Base-by-base conservation (phyloP, 495 filamentous ascomycete genomes). In the Penicillium cinerascens region DNA sequence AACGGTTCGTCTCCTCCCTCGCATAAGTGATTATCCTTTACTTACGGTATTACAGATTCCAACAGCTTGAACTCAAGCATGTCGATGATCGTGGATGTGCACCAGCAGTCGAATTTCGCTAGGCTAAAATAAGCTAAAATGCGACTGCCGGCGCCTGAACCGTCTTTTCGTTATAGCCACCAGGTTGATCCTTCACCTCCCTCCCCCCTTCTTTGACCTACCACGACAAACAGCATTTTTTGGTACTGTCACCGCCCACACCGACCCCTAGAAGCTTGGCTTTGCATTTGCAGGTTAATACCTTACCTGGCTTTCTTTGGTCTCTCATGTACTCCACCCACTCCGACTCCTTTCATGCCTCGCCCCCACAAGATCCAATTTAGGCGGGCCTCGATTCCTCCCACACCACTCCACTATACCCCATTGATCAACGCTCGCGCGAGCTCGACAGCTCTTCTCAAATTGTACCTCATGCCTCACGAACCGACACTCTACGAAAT, bases 91-190 rank as follows among this genome's bases (percentile, higher is more conserved):
- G 71, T 67, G 92, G 92, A 52, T 95, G 89, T 71, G 87, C 87
- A 63, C 85, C 85, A 63, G 89, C 91, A 55, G 81, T 96, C 72
- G 95, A 99, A 71, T 97, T 97, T 74, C 85, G 92, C 72, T 99
- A 76, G n/a, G n/a, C n/a, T n/a, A n/a, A n/a, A n/a, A n/a, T n/a
- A n/a, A n/a, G n/a, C n/a, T n/a, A 87, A 11, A 55, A 37, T 43
- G 58, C 38, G 49, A 49, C 43, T 56, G 48, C 60, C 63, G 54
- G 60, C 58, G 51, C 56, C 49, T 26, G 2, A 37, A 15, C 26
- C 9, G 46, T 21, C 25, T 37, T 35, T 21, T 22, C 6, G 17
- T 36, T 45, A 11, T 51, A 27, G n/a, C 26, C 26, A 38, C 13
- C 21, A 29, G 7, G 22, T 26, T 44, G 21, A 42, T 44, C 16